Evolutionary conservation across 129 eudicot species (phyloP), one percentile per base, ranked within the genome.

Genomic region (Pulicaria dysenterica): DNA sequence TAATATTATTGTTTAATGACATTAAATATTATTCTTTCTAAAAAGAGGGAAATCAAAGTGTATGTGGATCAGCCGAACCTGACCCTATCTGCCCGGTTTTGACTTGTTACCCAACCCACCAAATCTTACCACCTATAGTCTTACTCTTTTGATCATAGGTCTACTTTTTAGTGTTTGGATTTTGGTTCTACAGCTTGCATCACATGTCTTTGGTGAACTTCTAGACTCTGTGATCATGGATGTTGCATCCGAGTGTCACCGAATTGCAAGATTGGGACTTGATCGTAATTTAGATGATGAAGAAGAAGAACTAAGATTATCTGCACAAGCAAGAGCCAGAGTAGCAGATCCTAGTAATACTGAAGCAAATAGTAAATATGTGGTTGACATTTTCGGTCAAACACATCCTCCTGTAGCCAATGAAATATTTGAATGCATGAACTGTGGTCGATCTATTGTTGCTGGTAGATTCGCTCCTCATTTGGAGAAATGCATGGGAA

Each of bases 401-500:
- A 89, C 95, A n/a, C 98, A 93, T 80, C 98, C 98, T 78, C 70
- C 95, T 13, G 84, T 93, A 15, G 96, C 98, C 58, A 86, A 37
- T 70, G 98, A 93, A 63, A 76, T 93, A 66, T 85, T 93, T 56
- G 95, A 90, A 37, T 93, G 98, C 80, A 93, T 93, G 98, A 93
- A 93, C 60, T 93, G 98, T 73, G 90, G 98, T 6, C 80, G 98
- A 62, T 84, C 96, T 31, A 84, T 85, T 45, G 80, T 85, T 81
- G 96, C 98, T 48, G 98, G 98, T 51, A 75, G 96, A 53, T 93
- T 93, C 72, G 98, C 98, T 61, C 95, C 98, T 79, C 98, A 93
- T 80, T 77, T 93, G 78, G 98, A 93, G 85, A 93, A 93, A 80
- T 93, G 98, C 91, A 93, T 93, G 98, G 98, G 98, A 44, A 93